Percentiles rank a stretch among this genome's conserved stretches.
Evolutionary conservation across 306 rosid genomes (phyloP).

Genomic region (Pterocarpus macrocarpus): DNA sequence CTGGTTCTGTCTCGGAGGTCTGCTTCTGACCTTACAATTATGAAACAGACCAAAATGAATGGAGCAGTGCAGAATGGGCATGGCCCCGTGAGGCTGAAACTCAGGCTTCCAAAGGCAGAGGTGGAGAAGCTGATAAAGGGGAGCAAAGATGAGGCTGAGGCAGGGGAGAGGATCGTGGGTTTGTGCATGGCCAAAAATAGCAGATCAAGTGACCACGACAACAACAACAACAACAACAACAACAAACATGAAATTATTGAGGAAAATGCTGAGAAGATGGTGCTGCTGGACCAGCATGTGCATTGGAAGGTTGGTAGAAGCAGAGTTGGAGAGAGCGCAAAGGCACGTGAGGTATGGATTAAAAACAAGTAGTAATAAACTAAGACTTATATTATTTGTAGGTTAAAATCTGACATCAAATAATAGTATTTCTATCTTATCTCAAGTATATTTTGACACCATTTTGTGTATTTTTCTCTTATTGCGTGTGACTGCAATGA

Average conservation of each 20-base stretch:
- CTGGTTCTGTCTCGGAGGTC: conserved; percentile 77
- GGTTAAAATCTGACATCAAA: no score
- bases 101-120: conserved; percentile 77
- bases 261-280: not conserved
- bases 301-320: conserved; percentile 45
- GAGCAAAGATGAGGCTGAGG: conserved; percentile 70
- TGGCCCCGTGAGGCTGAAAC: conserved; percentile 62
- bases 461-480: no score
- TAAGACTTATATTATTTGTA: no score
- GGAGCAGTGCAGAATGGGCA: conserved; percentile 15
- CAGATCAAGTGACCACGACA: not conserved
- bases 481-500: no score
- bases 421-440: no score
- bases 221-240: not conserved
- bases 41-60: conserved; percentile 48
- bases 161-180: conserved; percentile 73
- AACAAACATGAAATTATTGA: conserved; percentile 23
- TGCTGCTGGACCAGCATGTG: conserved; percentile 33
- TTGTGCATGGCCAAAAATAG: conserved; percentile 55
- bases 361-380: no score
- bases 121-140: conserved; percentile 79
- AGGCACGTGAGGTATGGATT: conserved; percentile 66
- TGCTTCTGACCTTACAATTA: conserved; percentile 69
- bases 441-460: no score
- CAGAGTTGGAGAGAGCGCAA: conserved; percentile 35